A percentile compares a stretch with the other conserved stretches of the same genome.
phyloP scores from a whole-genome alignment of 495 filamentous ascomycete genomes.

The Penicillium angulare region DNA sequence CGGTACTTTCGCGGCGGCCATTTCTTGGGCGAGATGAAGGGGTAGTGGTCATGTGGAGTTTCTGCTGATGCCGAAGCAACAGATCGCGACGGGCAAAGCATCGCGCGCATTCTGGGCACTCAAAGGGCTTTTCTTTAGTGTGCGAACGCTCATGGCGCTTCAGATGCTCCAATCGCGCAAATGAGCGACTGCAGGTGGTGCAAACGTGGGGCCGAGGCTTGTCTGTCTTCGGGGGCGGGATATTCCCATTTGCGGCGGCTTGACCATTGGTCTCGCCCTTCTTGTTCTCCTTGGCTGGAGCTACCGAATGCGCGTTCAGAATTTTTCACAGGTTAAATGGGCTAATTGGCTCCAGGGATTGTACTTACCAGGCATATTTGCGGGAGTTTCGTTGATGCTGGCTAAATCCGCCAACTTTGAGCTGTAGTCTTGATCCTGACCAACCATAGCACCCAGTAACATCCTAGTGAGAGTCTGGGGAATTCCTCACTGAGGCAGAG shows the following conservation, averaged over 20 bases:
- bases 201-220: slow-evolving; percentile 96
- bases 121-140: slow-evolving; percentile 99
- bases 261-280: slow-evolving; percentile 38
- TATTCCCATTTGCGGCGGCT: slow-evolving; percentile 23
- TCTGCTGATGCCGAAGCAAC: slow-evolving; percentile 94
- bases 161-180: slow-evolving; percentile 92
- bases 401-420: slow-evolving; percentile 43
- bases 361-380: slow-evolving; percentile 44
- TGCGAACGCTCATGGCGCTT: slow-evolving; percentile 98
- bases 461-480: slow-evolving; percentile 23
- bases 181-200: slow-evolving; percentile 87
- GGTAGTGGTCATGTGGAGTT: slow-evolving; percentile 94
- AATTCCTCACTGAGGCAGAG: no score
- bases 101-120: slow-evolving; percentile 90
- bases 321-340: slow-evolving; percentile 5
- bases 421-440: slow-evolving; percentile 35
- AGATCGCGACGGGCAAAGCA: slow-evolving; percentile 96
- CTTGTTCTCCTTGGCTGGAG: slow-evolving; percentile 28
- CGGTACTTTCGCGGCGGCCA: slow-evolving; percentile 77
- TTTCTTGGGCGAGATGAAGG: slow-evolving; percentile 85
- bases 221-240: slow-evolving; percentile 86
- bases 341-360: neutral
- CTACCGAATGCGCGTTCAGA: slow-evolving; percentile 22
- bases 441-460: slow-evolving; percentile 43
- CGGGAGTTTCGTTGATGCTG: slow-evolving; percentile 47